Conservation (phyloP, 352 stramenopile species). For the Phytophthora ramorum region DNA sequence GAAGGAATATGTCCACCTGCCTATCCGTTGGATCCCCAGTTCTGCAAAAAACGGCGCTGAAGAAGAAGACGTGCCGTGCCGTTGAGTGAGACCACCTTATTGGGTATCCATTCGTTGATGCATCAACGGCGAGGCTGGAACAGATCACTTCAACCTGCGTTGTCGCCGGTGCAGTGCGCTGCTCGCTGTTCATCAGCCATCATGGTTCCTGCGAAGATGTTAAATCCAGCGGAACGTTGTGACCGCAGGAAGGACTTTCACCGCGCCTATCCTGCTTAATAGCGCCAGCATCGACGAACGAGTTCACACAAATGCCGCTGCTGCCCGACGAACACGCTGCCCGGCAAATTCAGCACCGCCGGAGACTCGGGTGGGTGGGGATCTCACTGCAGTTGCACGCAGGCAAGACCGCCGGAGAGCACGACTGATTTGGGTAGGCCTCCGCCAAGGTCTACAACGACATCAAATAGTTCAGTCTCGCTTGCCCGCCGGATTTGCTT, state of each 20-base stretch:
- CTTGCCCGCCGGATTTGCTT: constrained; percentile 19
- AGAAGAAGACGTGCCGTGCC: background rate
- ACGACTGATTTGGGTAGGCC: constrained; percentile 6
- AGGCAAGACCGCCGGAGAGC: constrained; percentile 5
- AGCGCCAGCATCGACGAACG: background rate
- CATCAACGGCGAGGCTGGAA: background rate
- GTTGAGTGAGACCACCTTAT: too few relatives aligned
- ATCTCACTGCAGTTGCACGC: background rate
- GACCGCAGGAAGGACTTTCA: background rate
- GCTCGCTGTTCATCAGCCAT: constrained; percentile 23
- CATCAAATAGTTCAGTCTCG: background rate
- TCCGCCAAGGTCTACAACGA: background rate
- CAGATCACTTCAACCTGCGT: constrained; percentile 11
- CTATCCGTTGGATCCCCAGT: too few relatives aligned
- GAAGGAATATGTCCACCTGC: too few relatives aligned
- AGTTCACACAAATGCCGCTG: too few relatives aligned
- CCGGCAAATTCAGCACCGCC: background rate
- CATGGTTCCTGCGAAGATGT: constrained; percentile 2
- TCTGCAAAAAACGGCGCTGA: background rate
- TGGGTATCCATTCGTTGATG: background rate
- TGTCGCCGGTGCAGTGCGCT: background rate
- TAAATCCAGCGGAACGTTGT: constrained; percentile 10
- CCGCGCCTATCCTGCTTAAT: background rate
- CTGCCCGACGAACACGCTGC: too few relatives aligned
- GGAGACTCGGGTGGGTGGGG: background rate